A percentile compares a stretch with the other conserved stretches of the same genome.
These are phyloP conservation scores for Leccinum subgranulosum DNA, from an alignment of 768 basidiomycete species.

Conservation along the genomic window DNA sequence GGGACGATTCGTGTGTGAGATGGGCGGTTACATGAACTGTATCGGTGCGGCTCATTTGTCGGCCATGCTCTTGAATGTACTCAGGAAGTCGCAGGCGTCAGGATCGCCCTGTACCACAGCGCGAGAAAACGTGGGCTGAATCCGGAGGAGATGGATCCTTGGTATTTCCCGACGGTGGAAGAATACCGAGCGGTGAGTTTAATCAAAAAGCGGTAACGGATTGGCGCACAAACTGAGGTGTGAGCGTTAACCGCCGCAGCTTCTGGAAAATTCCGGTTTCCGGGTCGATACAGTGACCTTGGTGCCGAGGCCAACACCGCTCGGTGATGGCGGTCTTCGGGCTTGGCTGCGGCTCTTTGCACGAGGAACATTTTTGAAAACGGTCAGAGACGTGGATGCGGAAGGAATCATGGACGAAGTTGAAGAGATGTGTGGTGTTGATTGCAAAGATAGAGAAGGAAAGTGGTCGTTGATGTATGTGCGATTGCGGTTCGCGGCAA, in stretches of 20 bases:
- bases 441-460: conserved; percentile 55
- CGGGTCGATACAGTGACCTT: conserved; percentile 50
- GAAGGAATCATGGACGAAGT: conserved; percentile 61
- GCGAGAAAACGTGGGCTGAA: conserved; percentile 53
- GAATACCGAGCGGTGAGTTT: conserved; percentile 56
- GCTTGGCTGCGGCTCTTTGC: conserved; percentile 73
- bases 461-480: conserved; percentile 74
- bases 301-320: conserved; percentile 52
- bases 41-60: conserved; percentile 41
- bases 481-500: conserved; percentile 61
- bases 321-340: conserved; percentile 45
- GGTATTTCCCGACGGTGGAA: conserved; percentile 77
- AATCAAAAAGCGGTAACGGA: background rate
- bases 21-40: conserved; percentile 75
- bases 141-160: conserved; percentile 65
- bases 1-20: conserved; percentile 71
- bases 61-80: conserved; percentile 1
- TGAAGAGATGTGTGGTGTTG: conserved; percentile 49
- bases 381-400: conserved; percentile 52
- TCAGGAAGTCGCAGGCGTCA: conserved; percentile 46
- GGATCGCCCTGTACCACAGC: conserved; percentile 53
- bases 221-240: conserved; percentile 1
- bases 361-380: conserved; percentile 54
- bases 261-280: conserved; percentile 57
- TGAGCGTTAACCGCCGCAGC: conserved; percentile 34